Percentiles rank a stretch among this genome's conserved stretches.
phyloP scores from a whole-genome alignment of 345 rosid genomes.

The Anacardium occidentale region DNA sequence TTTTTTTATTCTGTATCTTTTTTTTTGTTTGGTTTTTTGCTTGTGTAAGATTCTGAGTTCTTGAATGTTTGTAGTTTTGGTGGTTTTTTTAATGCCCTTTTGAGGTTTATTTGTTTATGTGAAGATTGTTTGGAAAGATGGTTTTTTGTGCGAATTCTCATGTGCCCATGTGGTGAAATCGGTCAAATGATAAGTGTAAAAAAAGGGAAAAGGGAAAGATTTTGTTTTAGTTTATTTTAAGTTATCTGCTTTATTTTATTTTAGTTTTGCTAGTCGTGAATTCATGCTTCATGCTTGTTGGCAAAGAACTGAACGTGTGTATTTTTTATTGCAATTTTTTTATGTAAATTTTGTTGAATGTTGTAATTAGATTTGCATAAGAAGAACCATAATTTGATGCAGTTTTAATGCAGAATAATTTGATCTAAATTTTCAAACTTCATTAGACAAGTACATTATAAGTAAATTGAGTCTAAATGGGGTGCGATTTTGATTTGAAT shows the following conservation, averaged over 20 bases:
- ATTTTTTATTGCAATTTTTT: neutral
- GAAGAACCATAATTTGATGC: too few relatives aligned
- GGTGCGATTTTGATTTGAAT: too few relatives aligned
- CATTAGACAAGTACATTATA: too few relatives aligned
- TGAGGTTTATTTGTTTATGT: neutral
- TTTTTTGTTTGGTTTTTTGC: neutral
- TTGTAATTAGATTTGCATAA: neutral
- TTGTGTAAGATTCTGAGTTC: neutral
- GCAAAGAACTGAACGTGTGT: neutral
- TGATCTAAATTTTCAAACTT: too few relatives aligned
- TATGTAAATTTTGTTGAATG: neutral
- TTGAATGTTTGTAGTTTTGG: neutral
- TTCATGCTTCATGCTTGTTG: too few relatives aligned
- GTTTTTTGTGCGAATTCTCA: slow-evolving; percentile 11
- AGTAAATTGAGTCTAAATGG: too few relatives aligned
- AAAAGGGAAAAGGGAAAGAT: too few relatives aligned
- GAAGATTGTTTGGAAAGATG: slow-evolving; percentile 8
- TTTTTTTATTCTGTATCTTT: neutral
- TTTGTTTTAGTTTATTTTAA: neutral
- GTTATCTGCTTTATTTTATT: neutral
- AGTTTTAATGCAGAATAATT: too few relatives aligned
- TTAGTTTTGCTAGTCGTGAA: neutral
- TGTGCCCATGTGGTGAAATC: neutral
- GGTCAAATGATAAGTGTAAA: neutral
- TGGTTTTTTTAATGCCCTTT: neutral